These are phyloP conservation scores for Lachnellula occidentalis DNA, from an alignment of 2,329 filamentous ascomycete genomes.

Conservation along the genomic window DNA sequence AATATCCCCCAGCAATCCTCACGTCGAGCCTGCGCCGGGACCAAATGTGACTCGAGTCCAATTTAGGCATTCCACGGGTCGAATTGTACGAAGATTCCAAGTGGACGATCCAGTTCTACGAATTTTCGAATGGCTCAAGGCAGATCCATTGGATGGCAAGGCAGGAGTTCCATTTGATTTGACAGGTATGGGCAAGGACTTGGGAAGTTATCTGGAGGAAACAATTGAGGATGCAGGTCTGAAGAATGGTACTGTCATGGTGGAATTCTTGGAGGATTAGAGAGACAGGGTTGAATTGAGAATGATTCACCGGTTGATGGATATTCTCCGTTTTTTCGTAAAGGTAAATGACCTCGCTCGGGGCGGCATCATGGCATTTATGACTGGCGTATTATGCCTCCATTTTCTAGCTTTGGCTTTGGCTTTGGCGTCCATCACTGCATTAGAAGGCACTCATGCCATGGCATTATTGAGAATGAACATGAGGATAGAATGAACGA, in stretches of 20 bases:
- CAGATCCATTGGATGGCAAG: conserved; percentile 75
- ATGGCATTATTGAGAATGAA: background rate
- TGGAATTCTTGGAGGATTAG: conserved; percentile 68
- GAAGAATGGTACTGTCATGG: conserved; percentile 92
- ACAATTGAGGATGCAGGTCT: conserved; percentile 77
- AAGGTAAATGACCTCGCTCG: no score
- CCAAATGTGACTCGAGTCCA: conserved; percentile 81
- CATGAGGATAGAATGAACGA: conserved; percentile 9
- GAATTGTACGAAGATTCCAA: conserved; percentile 81
- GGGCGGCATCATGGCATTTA: background rate
- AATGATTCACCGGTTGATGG: background rate
- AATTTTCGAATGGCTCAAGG: conserved; percentile 96
- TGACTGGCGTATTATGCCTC: background rate
- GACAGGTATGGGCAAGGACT: conserved; percentile 79
- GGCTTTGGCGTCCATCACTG: background rate
- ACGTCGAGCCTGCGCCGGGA: conserved; percentile 70
- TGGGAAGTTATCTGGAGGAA: conserved; percentile 68
- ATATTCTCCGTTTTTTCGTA: no score
- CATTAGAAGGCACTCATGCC: conserved; percentile 8
- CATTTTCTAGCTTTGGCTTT: background rate
- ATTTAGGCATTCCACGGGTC: conserved; percentile 78
- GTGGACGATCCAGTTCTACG: conserved; percentile 70
- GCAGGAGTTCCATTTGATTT: conserved; percentile 78
- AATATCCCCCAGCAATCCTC: conserved; percentile 68
- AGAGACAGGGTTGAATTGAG: background rate